Percentiles rank a stretch among this genome's conserved stretches.
phyloP scores from a whole-genome alignment of 495 filamentous ascomycete genomes.

The Durotheca rogersii region DNA sequence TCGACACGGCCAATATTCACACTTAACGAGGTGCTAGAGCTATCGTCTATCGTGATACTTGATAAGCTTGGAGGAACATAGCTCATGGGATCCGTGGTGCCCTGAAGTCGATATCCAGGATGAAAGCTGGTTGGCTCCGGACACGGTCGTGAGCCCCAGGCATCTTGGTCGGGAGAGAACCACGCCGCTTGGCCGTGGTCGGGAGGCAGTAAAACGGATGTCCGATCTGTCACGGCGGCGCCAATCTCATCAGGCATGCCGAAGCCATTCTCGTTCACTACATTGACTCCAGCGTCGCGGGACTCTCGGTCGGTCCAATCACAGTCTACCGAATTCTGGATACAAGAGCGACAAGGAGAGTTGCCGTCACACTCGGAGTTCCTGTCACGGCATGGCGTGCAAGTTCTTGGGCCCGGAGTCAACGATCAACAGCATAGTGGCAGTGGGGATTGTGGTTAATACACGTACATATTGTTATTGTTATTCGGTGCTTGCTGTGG shows the following conservation, averaged over 20 bases:
- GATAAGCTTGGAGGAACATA: background rate
- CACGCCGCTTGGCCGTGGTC: constrained; percentile 2
- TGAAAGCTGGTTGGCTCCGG: background rate
- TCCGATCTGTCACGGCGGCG: constrained; percentile 1
- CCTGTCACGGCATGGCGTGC: constrained; percentile 27
- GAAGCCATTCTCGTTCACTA: background rate
- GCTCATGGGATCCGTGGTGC: background rate
- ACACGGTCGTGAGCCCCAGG: constrained; percentile 9
- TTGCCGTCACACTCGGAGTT: constrained; percentile 30
- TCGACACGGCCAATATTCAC: background rate
- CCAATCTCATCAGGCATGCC: background rate
- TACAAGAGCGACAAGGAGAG: constrained; percentile 30
- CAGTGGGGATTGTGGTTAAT: too few species aligned
- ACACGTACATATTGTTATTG: too few species aligned
- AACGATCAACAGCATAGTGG: too few species aligned
- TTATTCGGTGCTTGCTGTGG: too few species aligned
- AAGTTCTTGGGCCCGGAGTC: constrained; percentile 14
- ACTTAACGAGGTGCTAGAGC: background rate
- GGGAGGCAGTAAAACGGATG: background rate
- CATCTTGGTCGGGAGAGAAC: constrained; percentile 12
- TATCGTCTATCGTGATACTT: background rate
- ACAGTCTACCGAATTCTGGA: constrained; percentile 19
- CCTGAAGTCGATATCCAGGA: constrained; percentile 5
- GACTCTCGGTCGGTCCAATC: constrained; percentile 3
- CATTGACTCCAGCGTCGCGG: background rate